Conservation (phyloP, 139 green algal species). For the Chlamydomonas urium region DNA sequence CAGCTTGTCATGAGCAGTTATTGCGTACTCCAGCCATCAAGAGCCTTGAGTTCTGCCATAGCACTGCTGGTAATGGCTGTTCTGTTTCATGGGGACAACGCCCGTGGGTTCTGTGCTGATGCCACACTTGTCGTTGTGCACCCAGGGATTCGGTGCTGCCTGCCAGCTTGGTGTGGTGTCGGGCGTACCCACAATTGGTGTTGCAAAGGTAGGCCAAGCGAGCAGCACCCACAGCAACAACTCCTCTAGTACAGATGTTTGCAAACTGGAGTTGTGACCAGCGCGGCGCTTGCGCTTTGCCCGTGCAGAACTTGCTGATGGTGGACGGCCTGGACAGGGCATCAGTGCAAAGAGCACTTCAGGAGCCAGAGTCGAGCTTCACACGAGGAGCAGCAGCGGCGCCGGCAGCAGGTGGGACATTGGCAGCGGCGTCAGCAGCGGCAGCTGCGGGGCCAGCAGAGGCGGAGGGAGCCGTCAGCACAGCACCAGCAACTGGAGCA, state of each 20-base stretch:
- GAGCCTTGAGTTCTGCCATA: no score
- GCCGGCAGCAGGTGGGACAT: conserved; percentile 1
- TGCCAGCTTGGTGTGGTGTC: conserved; percentile 58
- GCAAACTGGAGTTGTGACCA: not conserved
- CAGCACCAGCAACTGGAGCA: no score
- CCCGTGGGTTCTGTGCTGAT: no score
- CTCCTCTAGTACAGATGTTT: conserved; percentile 1
- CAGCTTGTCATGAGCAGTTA: no score
- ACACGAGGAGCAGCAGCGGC: not conserved
- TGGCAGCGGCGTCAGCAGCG: not conserved
- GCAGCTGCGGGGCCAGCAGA: not conserved
- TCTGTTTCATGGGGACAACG: no score
- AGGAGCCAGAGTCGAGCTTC: not conserved
- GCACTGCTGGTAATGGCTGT: no score
- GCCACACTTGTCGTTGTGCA: no score
- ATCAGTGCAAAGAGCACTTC: conserved; percentile 3
- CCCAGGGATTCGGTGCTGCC: conserved; percentile 50
- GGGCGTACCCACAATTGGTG: conserved; percentile 51
- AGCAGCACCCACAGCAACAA: conserved; percentile 5
- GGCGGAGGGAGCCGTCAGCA: no score
- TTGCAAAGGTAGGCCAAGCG: conserved; percentile 46
- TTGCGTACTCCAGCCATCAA: no score
- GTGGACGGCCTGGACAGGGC: conserved; percentile 29
- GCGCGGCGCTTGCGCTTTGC: not conserved
- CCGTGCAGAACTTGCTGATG: not conserved